Conservation (phyloP, 78 protist genomes). For the Guillardia theta region DNA sequence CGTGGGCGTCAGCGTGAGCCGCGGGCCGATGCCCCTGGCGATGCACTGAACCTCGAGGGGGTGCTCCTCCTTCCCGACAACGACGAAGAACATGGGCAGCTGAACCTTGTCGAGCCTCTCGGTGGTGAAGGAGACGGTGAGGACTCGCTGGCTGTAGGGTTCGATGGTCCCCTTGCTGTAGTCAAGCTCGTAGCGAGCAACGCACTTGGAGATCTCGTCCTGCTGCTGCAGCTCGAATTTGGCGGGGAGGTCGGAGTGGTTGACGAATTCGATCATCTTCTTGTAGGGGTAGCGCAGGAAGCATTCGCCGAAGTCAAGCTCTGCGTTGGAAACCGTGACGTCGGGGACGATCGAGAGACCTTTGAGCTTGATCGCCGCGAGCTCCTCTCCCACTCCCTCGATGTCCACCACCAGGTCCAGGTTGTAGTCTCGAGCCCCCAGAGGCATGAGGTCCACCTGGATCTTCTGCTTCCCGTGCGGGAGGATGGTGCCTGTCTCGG, state of each 20-base stretch:
- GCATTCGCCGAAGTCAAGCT: conserved; percentile 58
- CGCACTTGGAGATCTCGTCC: neutral
- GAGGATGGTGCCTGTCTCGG: conserved; percentile 43
- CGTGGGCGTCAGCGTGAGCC: neutral
- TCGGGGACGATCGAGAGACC: conserved; percentile 49
- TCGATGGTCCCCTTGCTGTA: neutral
- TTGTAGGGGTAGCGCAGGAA: conserved; percentile 61
- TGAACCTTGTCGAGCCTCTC: conserved; percentile 33
- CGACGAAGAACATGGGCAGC: conserved; percentile 11
- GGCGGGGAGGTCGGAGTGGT: conserved; percentile 58
- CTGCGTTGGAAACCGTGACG: neutral
- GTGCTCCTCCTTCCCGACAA: conserved; percentile 27
- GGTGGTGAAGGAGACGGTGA: conserved; percentile 39
- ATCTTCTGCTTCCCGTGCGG: conserved; percentile 58
- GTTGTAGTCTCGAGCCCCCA: neutral
- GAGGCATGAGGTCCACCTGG: conserved; percentile 55
- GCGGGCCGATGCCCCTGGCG: conserved; percentile 53
- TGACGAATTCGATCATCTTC: conserved; percentile 34
- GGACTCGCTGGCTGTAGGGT: neutral
- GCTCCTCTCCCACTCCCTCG: conserved; percentile 59
- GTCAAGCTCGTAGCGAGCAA: neutral
- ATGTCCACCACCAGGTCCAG: conserved; percentile 56
- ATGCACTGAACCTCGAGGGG: conserved; percentile 33
- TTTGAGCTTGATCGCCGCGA: neutral
- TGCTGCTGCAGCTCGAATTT: conserved; percentile 62